Evolutionary conservation across 306 rosid genomes (phyloP), one percentile per base, ranked within the genome.

Genomic region (Rosa persica): DNA sequence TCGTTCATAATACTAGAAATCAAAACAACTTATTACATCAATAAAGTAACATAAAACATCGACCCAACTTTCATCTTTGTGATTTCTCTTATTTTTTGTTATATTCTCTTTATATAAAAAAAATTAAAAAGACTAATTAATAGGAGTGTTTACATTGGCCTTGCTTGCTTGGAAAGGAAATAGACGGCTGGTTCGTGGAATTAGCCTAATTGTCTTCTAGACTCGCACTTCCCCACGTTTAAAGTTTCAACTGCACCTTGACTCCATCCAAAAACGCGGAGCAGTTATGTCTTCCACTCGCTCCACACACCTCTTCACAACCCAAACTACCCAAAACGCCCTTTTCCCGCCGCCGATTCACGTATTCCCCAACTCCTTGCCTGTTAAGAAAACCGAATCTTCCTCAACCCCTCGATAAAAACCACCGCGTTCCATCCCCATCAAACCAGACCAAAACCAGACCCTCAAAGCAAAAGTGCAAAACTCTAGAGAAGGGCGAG

Each of bases 311-410:
- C 75, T 49, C 74, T 10, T 30, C 2, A 0, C 0, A 54, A 44
- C 67, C 20, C 34, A 0, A 42, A 71, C 39, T 42, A 70, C 48
- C 70, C 81, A 65, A 83, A 74, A 64, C 30, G 40, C 83, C 86
- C 81, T 44, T 13, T 1, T 12, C 48, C 30, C 10, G 22, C 66
- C 12, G 6, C 43, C 36, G 13, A n/a, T 47, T 55, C 4, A 15
- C 20, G 4, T 19, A 20, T 64, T 70, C 65, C 55, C 62, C 27
- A 55, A 62, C 23, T 66, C 36, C 36, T 30, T 30, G 36, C 36
- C 36, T 30, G 0, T 3, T 30, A 30, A 30, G 36, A 30, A 30
- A 30, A 30, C 36, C 36, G 36, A 30, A 30, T 30, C 36, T 30
- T 30, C 36, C 36, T 30, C 36, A 30, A 30, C 36, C 36, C 3